phyloP scores from a whole-genome alignment of 148 eudicot genomes.

The Vaccinium vitisidaea region DNA sequence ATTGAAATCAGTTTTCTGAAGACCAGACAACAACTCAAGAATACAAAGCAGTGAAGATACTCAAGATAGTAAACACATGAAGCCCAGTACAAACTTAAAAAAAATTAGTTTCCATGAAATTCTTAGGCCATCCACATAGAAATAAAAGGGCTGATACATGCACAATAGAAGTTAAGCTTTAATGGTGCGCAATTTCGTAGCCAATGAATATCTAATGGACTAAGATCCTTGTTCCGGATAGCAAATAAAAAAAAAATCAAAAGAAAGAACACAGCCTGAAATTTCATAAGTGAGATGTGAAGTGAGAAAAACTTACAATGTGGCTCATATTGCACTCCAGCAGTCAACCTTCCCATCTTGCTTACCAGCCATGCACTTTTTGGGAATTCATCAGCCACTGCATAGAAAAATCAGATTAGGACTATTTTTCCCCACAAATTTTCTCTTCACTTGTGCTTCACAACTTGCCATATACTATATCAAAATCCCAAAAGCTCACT shows the following conservation, averaged over 20 bases:
- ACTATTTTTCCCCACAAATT: neutral
- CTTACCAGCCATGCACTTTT: conserved; percentile 78
- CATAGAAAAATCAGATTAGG: conserved; percentile 14
- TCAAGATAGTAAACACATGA: neutral
- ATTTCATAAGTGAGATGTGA: neutral
- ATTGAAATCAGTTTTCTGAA: conserved; percentile 5
- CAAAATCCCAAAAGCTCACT: conserved; percentile 10
- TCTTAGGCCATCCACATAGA: neutral
- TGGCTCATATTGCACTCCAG: conserved; percentile 82
- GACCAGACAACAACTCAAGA: neutral
- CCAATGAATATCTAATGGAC: neutral
- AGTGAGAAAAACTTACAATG: conserved; percentile 39
- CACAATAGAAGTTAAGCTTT: neutral
- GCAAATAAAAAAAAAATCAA: neutral
- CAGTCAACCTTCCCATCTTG: conserved; percentile 74
- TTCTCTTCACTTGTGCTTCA: neutral
- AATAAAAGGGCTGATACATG: neutral
- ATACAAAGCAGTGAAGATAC: neutral
- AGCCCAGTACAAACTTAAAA: neutral
- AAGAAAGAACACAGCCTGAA: neutral
- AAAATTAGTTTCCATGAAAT: neutral
- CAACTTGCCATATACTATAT: neutral
- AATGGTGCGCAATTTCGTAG: neutral
- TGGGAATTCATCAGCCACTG: conserved; percentile 61
- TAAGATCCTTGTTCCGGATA: neutral